These are phyloP conservation scores for Irpex sp. DNA, from an alignment of 1,284 basidiomycete genomes.

Conservation along the genomic window DNA sequence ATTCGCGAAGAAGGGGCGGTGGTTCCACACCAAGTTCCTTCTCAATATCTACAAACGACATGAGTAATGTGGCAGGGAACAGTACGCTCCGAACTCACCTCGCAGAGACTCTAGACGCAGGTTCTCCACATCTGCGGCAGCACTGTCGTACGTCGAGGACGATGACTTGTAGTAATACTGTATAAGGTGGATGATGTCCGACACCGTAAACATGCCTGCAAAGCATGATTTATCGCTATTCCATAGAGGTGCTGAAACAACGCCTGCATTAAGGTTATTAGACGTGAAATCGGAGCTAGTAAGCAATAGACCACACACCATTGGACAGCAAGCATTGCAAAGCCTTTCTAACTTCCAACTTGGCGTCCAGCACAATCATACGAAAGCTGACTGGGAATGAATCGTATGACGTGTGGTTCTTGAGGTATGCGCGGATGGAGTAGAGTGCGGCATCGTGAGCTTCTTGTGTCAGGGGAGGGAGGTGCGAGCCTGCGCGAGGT, in stretches of 20 bases:
- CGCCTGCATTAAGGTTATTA: constrained; percentile 50
- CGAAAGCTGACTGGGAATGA: constrained; percentile 96
- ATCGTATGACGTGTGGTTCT: constrained; percentile 86
- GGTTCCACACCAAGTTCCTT: constrained; percentile 88
- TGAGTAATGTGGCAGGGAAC: constrained; percentile 15
- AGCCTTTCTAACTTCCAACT: constrained; percentile 91
- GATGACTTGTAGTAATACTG: constrained; percentile 93
- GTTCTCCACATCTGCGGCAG: constrained; percentile 90
- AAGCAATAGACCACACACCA: constrained; percentile 44
- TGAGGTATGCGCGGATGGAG: constrained; percentile 81
- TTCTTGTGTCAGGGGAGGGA: constrained; percentile 56
- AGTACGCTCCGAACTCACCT: constrained; percentile 48
- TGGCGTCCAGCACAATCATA: constrained; percentile 94
- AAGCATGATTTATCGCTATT: constrained; percentile 89
- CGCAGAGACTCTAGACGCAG: constrained; percentile 86
- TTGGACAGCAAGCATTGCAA: constrained; percentile 87
- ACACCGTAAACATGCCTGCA: constrained; percentile 94
- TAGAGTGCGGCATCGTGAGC: constrained; percentile 74
- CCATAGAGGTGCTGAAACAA: constrained; percentile 99
- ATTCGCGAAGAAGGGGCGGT: constrained; percentile 87
- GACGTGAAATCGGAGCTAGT: constrained; percentile 1
- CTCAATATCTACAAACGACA: constrained; percentile 76
- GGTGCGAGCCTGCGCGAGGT: constrained; percentile 54
- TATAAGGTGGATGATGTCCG: constrained; percentile 95
- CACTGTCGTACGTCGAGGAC: constrained; percentile 83